Evolutionary conservation across 2,329 filamentous ascomycete species (phyloP).

Genomic region (Colletotrichum trifolii): DNA sequence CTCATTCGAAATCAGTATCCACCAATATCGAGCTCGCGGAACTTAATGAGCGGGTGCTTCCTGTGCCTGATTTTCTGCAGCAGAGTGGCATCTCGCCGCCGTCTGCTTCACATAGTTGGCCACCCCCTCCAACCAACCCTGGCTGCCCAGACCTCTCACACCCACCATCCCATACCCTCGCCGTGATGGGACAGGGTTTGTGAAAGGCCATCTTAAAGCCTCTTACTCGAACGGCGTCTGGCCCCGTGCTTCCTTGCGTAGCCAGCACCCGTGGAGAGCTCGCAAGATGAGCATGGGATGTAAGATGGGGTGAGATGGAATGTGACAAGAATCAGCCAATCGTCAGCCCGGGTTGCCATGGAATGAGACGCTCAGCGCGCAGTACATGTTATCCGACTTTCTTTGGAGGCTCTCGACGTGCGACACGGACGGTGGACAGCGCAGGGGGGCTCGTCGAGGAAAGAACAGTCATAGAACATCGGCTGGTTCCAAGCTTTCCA

Average conservation of each 20-base stretch:
- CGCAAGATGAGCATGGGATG: constrained; percentile 31
- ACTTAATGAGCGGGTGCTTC: constrained; percentile 21
- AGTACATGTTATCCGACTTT: constrained; percentile 21
- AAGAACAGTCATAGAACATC: constrained; percentile 16
- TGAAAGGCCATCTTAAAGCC: constrained; percentile 26
- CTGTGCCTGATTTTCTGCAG: constrained; percentile 31
- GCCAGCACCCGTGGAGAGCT: constrained; percentile 22
- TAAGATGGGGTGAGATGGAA: constrained; percentile 35
- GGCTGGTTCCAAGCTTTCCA: constrained; percentile 12
- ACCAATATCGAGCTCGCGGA: constrained; percentile 21
- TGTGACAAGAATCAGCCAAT: constrained; percentile 31
- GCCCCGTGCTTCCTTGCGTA: constrained; percentile 14
- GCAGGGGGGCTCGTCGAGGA: constrained; percentile 25
- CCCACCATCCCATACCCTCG: constrained; percentile 30
- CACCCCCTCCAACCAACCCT: constrained; percentile 31
- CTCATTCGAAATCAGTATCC: constrained; percentile 23
- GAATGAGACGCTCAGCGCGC: constrained; percentile 35
- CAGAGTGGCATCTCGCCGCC: constrained; percentile 21
- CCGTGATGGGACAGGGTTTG: constrained; percentile 25
- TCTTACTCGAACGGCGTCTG: constrained; percentile 18
- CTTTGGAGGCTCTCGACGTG: constrained; percentile 20
- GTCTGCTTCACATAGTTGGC: constrained; percentile 22
- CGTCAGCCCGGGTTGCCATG: constrained; percentile 21
- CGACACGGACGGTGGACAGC: constrained; percentile 28
- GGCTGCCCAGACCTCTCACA: constrained; percentile 23